Evolutionary conservation across 2,329 filamentous ascomycete genomes (phyloP), one percentile per base, ranked within the genome.

Genomic region (Exophiala aquamarina): DNA sequence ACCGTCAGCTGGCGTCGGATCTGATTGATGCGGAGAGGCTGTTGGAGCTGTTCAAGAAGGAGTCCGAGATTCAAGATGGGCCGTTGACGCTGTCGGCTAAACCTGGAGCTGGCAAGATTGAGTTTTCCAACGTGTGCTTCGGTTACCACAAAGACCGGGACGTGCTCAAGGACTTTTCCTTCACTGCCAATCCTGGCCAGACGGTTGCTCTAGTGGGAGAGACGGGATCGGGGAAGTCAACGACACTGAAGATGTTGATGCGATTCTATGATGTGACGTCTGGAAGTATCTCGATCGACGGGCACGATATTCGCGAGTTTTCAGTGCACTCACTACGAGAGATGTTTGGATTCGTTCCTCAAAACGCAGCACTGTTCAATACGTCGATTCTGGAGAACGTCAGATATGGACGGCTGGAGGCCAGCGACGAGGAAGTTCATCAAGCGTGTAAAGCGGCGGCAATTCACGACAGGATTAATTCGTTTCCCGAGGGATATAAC

Each of bases 351-450:
- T 72, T 84, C 10, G 83, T 86, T 0, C 82, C 83, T 2, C 79
- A 87, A 62, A 78, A 83, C 49, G 77, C 82, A 0, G 69, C 75
- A 0, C 67, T 87, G 8, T 86, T 87, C 68, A 83, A 85, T 59
- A 72, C 76, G 19, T 78, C 78, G 1, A 75, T 87, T 33, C 73
- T 82, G 58, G 76, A 84, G 14, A 87, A 86, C 58, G 69, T 87
- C 17, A 73, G 75, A 1, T 86, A 86, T 61, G 81, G 79, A 2
- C 74, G 75, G 7, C 74, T 80, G 1, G 71, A 75, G 13, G 82
- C 83, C 1, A 80, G 76, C 0, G 76, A 84, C 34, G 73, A 73
- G 4, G 79, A 86, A 23, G 73, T 84, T 38, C 69, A 77, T 41
- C 75, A 75, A 2, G 83, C 82, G 0, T 85, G 82, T 59, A 73